phyloP scores from a whole-genome alignment of 2,329 filamentous ascomycete species.

The Colletotrichum cordylinicola region DNA sequence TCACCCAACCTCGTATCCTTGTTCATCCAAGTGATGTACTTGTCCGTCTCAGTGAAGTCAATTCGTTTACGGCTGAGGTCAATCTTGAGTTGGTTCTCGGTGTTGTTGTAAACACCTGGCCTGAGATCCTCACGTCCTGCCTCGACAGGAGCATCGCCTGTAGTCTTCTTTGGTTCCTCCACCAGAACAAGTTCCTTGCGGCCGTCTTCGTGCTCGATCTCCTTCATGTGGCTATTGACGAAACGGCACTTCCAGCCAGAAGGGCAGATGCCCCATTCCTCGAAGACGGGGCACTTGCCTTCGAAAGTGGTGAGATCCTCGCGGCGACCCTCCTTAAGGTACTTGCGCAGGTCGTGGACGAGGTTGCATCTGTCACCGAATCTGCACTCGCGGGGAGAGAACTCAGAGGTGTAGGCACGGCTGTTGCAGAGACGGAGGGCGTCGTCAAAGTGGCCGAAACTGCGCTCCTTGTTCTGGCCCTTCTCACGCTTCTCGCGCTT shows the following conservation, averaged over 20 bases:
- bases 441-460: constrained; percentile 82
- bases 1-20: constrained; percentile 54
- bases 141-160: constrained; percentile 39
- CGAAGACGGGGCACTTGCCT: constrained; percentile 83
- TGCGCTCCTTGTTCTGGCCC: constrained; percentile 79
- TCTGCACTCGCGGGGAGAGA: constrained; percentile 78
- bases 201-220: constrained; percentile 79
- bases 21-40: constrained; percentile 80
- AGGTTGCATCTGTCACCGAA: constrained; percentile 84
- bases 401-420: constrained; percentile 74
- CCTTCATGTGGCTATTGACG: constrained; percentile 83
- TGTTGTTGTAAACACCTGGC: constrained; percentile 77
- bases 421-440: constrained; percentile 79
- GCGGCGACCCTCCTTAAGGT: constrained; percentile 82
- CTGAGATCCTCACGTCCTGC: constrained; percentile 52
- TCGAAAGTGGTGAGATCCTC: constrained; percentile 78
- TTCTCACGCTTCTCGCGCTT: constrained; percentile 56
- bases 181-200: constrained; percentile 80
- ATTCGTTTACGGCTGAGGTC: constrained; percentile 76
- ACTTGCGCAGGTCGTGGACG: constrained; percentile 84
- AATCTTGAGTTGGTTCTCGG: constrained; percentile 73
- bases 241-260: constrained; percentile 96
- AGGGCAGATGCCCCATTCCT: constrained; percentile 75
- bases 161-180: constrained; percentile 45
- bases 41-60: constrained; percentile 74